Conservation (phyloP, 495 filamentous ascomycete genomes). For the Parmelia sp. region DNA sequence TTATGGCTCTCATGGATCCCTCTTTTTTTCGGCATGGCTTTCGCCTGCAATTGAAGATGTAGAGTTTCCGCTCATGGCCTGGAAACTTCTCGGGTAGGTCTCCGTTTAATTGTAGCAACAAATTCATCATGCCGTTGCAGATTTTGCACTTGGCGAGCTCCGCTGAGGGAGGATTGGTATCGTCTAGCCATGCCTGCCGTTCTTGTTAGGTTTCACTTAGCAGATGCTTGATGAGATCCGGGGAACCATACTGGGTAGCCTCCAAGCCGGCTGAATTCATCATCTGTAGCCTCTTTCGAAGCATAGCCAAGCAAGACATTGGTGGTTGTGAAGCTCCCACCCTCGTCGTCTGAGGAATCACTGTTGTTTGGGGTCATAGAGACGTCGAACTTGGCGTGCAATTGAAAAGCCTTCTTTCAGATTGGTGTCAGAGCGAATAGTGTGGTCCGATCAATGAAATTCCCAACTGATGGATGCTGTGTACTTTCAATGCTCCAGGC, state of each 20-base stretch:
- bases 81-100: constrained; percentile 82
- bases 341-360: constrained; percentile 59
- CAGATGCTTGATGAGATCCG: background rate
- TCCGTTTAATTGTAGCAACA: constrained; percentile 86
- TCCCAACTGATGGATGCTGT: no score
- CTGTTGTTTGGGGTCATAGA: constrained; percentile 78
- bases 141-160: constrained; percentile 79
- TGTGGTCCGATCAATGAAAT: no score
- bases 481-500: background rate
- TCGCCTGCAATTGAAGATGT: constrained; percentile 71
- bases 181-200: constrained; percentile 71
- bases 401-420: background rate
- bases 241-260: constrained; percentile 66
- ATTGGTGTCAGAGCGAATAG: no score
- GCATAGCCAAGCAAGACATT: constrained; percentile 88
- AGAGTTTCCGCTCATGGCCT: constrained; percentile 76
- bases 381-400: background rate
- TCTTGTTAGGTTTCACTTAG: constrained; percentile 18
- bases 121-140: constrained; percentile 75
- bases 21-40: constrained; percentile 78
- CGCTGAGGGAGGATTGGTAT: constrained; percentile 62
- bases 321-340: constrained; percentile 69
- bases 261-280: constrained; percentile 83
- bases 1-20: constrained; percentile 67
- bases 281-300: constrained; percentile 71